Percentiles rank a stretch among this genome's conserved stretches.
Conservation (phyloP, 164 flowering plant genomes). For the Vitis rotundifolia region DNA sequence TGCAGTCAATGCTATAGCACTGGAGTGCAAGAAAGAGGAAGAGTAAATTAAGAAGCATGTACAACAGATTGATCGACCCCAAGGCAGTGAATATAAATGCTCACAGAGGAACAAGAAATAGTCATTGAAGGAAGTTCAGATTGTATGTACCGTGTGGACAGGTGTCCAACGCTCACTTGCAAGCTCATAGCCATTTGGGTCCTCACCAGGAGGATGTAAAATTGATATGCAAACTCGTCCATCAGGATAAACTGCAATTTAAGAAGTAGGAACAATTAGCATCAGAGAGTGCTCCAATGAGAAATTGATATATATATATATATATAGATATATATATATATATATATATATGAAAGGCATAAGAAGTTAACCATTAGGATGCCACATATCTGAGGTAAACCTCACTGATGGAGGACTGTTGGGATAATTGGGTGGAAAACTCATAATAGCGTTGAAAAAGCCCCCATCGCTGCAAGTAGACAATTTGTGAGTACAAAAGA, state of each 20-base stretch:
- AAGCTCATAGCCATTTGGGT: constrained; percentile 96
- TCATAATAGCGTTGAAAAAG: constrained; percentile 70
- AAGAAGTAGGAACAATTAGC: neutral
- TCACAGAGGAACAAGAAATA: no score
- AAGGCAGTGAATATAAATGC: no score
- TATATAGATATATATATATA: neutral
- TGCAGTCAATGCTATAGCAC: no score
- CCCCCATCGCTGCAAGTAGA: constrained; percentile 63
- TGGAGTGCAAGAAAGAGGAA: no score
- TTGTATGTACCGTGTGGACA: constrained; percentile 73
- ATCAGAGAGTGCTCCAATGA: no score
- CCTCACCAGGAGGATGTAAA: constrained; percentile 99
- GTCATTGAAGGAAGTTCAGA: neutral
- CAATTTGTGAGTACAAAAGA: neutral
- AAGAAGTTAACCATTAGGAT: constrained; percentile 58
- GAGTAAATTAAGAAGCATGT: no score
- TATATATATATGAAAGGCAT: neutral
- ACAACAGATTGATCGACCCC: no score
- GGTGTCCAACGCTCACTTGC: constrained; percentile 98
- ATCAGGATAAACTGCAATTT: constrained; percentile 74
- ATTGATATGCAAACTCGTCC: constrained; percentile 94
- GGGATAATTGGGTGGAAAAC: constrained; percentile 65
- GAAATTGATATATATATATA: neutral
- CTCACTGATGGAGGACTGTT: constrained; percentile 68
- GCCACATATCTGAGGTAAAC: constrained; percentile 71